These are phyloP conservation scores for Gnomoniopsis sp. DNA, from an alignment of 2,329 filamentous ascomycete species.

Conservation along the genomic window DNA sequence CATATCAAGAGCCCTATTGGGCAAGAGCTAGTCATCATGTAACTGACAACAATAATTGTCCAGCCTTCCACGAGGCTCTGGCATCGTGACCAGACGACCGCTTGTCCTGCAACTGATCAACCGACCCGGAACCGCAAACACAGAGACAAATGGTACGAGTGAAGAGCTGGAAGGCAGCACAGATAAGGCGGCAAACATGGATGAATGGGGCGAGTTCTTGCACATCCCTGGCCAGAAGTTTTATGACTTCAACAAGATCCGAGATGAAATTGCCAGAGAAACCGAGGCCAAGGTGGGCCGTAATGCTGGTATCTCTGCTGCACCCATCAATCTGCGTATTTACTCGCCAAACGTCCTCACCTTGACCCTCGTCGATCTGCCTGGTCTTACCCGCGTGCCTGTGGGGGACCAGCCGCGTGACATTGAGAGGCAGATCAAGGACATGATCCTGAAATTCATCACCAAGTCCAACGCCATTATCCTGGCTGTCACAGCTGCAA, in stretches of 20 bases:
- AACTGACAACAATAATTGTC: conserved; percentile 3
- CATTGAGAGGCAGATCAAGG: conserved; percentile 97
- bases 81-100: conserved; percentile 93
- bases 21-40: too few relatives aligned
- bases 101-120: conserved; percentile 98
- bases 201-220: conserved; percentile 95
- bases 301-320: conserved; percentile 97
- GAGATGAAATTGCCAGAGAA: conserved; percentile 93
- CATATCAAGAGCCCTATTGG: too few relatives aligned
- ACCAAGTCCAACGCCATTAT: conserved; percentile 99
- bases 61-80: conserved; percentile 92
- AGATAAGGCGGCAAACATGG: conserved; percentile 84
- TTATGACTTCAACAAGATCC: conserved; percentile 91
- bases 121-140: conserved; percentile 52
- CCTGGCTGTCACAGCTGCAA: conserved; percentile 92
- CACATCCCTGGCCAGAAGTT: conserved; percentile 93
- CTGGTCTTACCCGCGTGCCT: conserved; percentile 93
- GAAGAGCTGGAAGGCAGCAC: conserved; percentile 62
- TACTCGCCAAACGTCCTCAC: conserved; percentile 97
- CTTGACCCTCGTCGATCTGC: conserved; percentile 91
- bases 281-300: conserved; percentile 64
- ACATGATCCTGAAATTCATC: conserved; percentile 96
- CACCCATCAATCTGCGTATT: conserved; percentile 97
- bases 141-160: conserved; percentile 69
- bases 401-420: conserved; percentile 97